A percentile compares a stretch with the other conserved stretches of the same genome.
phyloP scores from a whole-genome alignment of 176 grass and related monocot genomes.

The Triticum turgidum region DNA sequence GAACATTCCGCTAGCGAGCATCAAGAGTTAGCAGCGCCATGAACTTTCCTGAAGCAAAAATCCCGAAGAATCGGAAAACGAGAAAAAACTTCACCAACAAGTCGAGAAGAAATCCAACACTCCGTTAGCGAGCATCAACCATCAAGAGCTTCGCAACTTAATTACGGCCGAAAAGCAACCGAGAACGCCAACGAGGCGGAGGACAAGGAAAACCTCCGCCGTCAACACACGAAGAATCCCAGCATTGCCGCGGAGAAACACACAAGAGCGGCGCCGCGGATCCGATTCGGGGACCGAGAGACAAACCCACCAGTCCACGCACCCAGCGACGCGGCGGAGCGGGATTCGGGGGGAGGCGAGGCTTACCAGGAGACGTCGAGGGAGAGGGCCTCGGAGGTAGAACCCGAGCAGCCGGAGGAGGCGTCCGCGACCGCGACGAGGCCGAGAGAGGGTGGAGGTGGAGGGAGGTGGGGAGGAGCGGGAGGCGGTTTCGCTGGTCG shows the following conservation, averaged over 20 bases:
- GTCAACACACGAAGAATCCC: no score
- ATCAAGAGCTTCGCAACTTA: background rate
- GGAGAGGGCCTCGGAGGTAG: background rate
- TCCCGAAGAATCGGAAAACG: background rate
- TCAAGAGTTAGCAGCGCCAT: background rate
- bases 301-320: background rate
- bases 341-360: background rate
- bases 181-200: background rate
- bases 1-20: background rate
- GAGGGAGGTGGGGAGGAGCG: background rate
- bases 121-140: background rate
- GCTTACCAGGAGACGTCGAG: background rate
- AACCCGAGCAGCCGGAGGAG: background rate
- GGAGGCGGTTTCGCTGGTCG: background rate
- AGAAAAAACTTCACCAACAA: background rate
- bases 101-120: background rate
- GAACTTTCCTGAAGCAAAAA: background rate
- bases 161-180: background rate
- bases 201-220: background rate
- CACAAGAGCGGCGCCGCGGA: background rate
- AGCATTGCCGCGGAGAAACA: no score
- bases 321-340: no score
- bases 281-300: background rate
- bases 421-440: background rate
- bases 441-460: background rate